Evolutionary conservation across 345 rosid species (phyloP), one percentile per base, ranked within the genome.

Genomic region (Capsella bursapastoris): DNA sequence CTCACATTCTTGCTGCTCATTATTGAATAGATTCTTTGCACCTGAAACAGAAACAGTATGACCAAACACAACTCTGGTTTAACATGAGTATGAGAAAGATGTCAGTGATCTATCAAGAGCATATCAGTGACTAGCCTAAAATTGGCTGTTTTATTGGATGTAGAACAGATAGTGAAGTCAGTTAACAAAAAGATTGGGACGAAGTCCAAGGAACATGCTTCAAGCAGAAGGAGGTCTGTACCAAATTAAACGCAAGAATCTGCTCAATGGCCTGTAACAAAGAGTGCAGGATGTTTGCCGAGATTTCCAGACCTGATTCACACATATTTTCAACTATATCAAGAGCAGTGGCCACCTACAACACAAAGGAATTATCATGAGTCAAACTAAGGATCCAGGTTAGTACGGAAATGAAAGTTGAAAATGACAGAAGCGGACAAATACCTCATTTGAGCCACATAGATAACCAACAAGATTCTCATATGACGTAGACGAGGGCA

Each of bases 271-370:
- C 83, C 75, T 41, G 77, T 72, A 92, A 70, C 50, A 95, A 68
- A 27, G 81, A 56, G 62, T 87, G 78, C 55, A 95, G 50, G 15
- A 78, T 74, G 69, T 70, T 70, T 43, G 82, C 61, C 45, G 93
- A 77, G 78, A 89, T 44, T 43, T 77, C 50, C 73, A 84, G 79
- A 64, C 87, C 88, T 48, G 13, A 86, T 72, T 84, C 85, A 79
- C 83, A 83, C 86, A 92, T 86, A 81, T 83, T 72, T 37, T 90
- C 87, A 38, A 83, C 87, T 53, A 90, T 31, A 75, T 88, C 97
- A 79, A 95, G 84, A 71, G 98, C 97, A 32, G 59, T 79, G 71
- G 82, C 86, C 79, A 92, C 98, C 99, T 95, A 78, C 66, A 40
- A 69, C 25, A 66, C 63, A 29, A 18, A 59, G 77, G 43, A 82